Evolutionary conservation across 2,329 filamentous ascomycete genomes (phyloP), one percentile per base, ranked within the genome.

Genomic region (Stagonosporopsis cucurbitacearum): DNA sequence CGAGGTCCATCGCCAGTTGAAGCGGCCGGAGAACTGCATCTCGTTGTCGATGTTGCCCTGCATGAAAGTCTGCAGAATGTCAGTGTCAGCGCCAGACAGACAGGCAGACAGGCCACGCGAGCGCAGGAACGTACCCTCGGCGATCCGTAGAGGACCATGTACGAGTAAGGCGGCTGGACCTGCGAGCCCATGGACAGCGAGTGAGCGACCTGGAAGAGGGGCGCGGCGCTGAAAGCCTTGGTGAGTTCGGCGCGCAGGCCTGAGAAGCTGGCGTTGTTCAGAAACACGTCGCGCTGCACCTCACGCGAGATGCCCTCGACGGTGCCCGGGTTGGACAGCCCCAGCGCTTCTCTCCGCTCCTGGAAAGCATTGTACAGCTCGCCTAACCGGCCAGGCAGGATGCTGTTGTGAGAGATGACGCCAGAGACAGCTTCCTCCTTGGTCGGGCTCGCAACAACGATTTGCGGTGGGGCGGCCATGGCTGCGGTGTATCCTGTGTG

Each of bases 31-130:
- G 66, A 99, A 86, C 65, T 89, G 86, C 59, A 93, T 90, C 72
- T 97, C 92, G 75, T 95, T 97, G 77, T 98, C 94, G 75, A 98
- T 79, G 75, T 92, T 96, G 66, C 90, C 95, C 86, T 99, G 95
- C 78, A 95, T 87, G 78, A 99, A 97, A 57, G 96, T 85, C 94
- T 98, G 59, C 20, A 17, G 35, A 37, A 54, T 6, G 44, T 75
- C 62, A 76, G 68, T 58, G 19, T 45, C n/a, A n/a, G n/a, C n/a
- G n/a, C n/a, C n/a, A n/a, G n/a, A n/a, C n/a, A n/a, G n/a, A n/a
- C n/a, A n/a, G 17, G 43, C 9, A 49, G 43, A 41, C 12, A 30
- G 39, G 45, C 48, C 54, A 44, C 26, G 12, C 40, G 52, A 50
- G 41, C 13, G 20, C 50, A 30, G 47, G 45, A 50, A 81, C 85